Percentiles rank a stretch among this genome's conserved stretches.
phyloP scores from a whole-genome alignment of 73 alveolate genomes.

The Paraurostyla sp. region DNA sequence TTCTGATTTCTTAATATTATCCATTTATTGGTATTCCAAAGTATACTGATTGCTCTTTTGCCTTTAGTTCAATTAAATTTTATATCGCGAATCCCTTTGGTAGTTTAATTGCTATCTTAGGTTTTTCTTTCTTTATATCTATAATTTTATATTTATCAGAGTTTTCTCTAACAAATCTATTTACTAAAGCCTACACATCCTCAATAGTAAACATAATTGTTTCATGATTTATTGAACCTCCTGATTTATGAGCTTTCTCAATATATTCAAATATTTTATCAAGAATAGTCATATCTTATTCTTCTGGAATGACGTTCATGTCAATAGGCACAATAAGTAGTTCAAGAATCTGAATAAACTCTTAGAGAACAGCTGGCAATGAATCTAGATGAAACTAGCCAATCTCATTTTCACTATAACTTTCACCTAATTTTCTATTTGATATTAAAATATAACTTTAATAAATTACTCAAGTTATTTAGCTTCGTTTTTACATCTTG shows the following conservation, averaged over 20 bases:
- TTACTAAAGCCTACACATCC: constrained; percentile 1
- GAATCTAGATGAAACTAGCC: constrained; percentile 49
- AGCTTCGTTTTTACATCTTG: background rate
- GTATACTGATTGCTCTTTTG: background rate
- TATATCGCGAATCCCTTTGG: background rate
- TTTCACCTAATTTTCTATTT: constrained; percentile 15
- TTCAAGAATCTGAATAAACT: constrained; percentile 1
- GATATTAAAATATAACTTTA: background rate
- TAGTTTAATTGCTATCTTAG: background rate
- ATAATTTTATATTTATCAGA: background rate
- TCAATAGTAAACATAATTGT: constrained; percentile 37
- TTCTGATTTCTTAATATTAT: background rate
- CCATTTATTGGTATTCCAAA: background rate
- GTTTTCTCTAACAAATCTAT: constrained; percentile 12
- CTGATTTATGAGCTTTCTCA: background rate
- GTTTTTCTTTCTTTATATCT: background rate
- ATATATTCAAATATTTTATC: constrained; percentile 10
- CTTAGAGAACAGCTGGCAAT: constrained; percentile 32
- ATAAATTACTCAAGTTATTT: background rate
- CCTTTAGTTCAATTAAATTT: background rate
- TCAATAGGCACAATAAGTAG: background rate
- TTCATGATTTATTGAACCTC: constrained; percentile 6
- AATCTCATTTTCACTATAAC: constrained; percentile 19
- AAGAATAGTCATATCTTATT: background rate
- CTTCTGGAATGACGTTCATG: background rate